Base-by-base conservation (phyloP, 176 grass and related monocot species). In the Guadua angustifolia region DNA sequence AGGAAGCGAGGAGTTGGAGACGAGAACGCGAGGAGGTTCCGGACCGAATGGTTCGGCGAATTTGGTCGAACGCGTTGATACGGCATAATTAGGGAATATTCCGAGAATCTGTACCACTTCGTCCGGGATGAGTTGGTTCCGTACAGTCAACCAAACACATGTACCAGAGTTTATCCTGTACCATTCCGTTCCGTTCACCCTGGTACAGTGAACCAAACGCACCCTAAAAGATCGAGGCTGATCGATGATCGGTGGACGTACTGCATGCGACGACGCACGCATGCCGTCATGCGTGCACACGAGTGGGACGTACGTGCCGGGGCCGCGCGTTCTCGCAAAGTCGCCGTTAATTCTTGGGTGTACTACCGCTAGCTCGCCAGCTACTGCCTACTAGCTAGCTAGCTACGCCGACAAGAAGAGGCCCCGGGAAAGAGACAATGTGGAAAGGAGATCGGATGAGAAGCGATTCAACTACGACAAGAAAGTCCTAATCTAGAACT, bases 241-340 rank as follows among this genome's bases (percentile, higher is more conserved):
- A 5, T 59, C 29, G 29, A 29, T 29, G 29, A 29, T 29, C 29
- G n/a, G 10, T 59, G 1, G n/a, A n/a, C 12, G n/a, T 24, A 11
- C 57, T 59, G 9, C 25, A 5, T 11, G 57, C 8, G 32, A 7
- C 32, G 22, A 67, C 53, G 68, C 53, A 21, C 25, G 61, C 46
- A 32, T 44, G 72, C 0, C 82, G 82, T 84, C 82, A 69, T 43
- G 73, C 82, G 44, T n/a, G 46, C 60, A 76, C 63, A 49, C 71
- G 52, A 42, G 73, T 14, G 73, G 73, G 72, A 56, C 9, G 26
- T 11, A 21, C 16, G 71, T 49, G 47, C 47, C 12, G 1, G 49
- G 45, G 15, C 25, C 26, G 7, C 35, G 2, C 8, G 1, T n/a
- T 10, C 9, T n/a, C 3, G 19, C 53, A 9, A 60, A n/a, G 21